Conservation (phyloP, 2,329 filamentous ascomycete species). For the Talaromyces sp. region DNA sequence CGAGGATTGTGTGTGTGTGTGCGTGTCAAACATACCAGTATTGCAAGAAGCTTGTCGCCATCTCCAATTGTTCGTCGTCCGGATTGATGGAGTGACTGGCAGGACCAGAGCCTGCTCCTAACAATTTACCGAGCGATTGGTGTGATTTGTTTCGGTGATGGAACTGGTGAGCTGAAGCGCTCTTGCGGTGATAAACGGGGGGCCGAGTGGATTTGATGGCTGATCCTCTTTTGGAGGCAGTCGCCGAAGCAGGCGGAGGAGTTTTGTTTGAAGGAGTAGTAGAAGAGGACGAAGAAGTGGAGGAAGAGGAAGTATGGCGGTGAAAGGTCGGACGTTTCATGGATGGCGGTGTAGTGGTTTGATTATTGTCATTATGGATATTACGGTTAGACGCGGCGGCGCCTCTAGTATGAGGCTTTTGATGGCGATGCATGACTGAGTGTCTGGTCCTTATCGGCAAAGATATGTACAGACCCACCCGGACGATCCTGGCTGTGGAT, state of each 20-base stretch:
- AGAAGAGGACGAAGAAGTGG: constrained; percentile 10
- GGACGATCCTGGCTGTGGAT: constrained; percentile 5
- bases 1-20: neutral
- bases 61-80: constrained; percentile 33
- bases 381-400: constrained; percentile 1
- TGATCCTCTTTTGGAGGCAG: constrained; percentile 28
- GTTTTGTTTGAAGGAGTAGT: constrained; percentile 21
- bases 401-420: constrained; percentile 18
- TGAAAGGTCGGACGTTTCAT: constrained; percentile 32
- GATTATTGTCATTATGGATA: constrained; percentile 10
- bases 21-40: constrained; percentile 38
- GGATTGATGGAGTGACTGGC: constrained; percentile 21
- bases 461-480: constrained; percentile 11
- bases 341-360: constrained; percentile 34
- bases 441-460: neutral
- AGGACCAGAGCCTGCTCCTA: constrained; percentile 27
- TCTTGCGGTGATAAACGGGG: constrained; percentile 31
- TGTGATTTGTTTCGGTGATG: constrained; percentile 20
- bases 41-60: constrained; percentile 45
- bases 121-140: constrained; percentile 32
- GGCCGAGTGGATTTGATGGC: constrained; percentile 30
- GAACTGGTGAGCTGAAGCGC: constrained; percentile 21
- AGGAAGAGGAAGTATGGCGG: constrained; percentile 30
- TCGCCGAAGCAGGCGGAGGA: constrained; percentile 27
- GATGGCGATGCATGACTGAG: constrained; percentile 18